These are phyloP conservation scores for Psophocarpus tetragonolobus DNA, from an alignment of 306 rosid species.

Conservation along the genomic window DNA sequence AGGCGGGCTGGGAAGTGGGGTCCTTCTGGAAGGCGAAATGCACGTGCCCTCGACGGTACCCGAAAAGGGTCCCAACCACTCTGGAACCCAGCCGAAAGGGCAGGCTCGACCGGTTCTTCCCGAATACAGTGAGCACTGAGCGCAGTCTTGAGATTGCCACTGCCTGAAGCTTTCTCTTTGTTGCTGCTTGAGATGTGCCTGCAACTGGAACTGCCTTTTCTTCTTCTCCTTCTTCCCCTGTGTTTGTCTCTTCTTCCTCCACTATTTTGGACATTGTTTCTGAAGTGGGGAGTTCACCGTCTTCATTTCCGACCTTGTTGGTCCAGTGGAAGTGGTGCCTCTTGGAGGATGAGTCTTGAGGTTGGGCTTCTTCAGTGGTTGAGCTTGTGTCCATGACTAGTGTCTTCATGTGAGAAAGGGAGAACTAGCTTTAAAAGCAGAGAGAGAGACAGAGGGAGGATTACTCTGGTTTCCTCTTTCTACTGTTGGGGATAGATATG, in stretches of 20 bases:
- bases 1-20: constrained; percentile 77
- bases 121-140: constrained; percentile 70
- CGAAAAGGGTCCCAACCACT: constrained; percentile 91
- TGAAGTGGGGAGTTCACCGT: constrained; percentile 44
- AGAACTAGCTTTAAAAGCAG: constrained; percentile 43
- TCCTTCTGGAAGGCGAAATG: constrained; percentile 90
- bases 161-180: constrained; percentile 65
- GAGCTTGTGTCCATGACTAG: constrained; percentile 33
- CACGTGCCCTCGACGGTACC: constrained; percentile 87
- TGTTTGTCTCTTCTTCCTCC: constrained; percentile 36
- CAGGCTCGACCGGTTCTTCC: constrained; percentile 63
- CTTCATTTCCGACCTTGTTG: constrained; percentile 82
- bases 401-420: constrained; percentile 54
- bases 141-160: constrained; percentile 75
- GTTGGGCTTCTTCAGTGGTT: not conserved
- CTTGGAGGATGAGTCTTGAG: constrained; percentile 77
- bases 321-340: constrained; percentile 99
- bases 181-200: constrained; percentile 28
- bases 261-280: constrained; percentile 50
- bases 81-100: constrained; percentile 67
- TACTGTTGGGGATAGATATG: constrained; percentile 41
- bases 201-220: constrained; percentile 17
- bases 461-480: constrained; percentile 42
- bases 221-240: not conserved
- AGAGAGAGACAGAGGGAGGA: constrained; percentile 22